phyloP scores from a whole-genome alignment of 805 yeast genomes.

The Brettanomyces nanus region DNA sequence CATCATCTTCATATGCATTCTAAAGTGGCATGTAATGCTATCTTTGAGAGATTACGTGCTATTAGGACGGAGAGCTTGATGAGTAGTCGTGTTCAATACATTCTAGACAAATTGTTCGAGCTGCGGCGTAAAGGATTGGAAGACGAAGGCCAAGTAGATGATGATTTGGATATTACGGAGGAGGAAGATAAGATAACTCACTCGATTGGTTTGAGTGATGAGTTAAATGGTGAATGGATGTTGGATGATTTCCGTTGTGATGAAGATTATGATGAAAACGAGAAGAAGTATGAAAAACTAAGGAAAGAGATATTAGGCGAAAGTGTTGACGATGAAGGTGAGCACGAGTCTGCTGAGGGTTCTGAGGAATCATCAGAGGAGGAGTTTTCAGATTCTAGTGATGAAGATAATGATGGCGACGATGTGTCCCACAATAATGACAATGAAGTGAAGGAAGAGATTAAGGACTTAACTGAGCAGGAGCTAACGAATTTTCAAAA shows the following conservation, averaged over 20 bases:
- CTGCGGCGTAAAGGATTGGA: constrained; percentile 36
- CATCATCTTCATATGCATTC: constrained; percentile 35
- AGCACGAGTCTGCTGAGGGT: constrained; percentile 5
- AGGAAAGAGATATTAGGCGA: constrained; percentile 40
- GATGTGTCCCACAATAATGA: constrained; percentile 15
- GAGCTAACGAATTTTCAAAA: constrained; percentile 61
- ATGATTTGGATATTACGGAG: constrained; percentile 52
- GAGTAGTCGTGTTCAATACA: constrained; percentile 32
- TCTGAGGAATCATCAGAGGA: not conserved
- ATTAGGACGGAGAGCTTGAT: constrained; percentile 50
- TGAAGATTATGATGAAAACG: constrained; percentile 39
- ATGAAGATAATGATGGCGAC: constrained; percentile 19
- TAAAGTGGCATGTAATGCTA: constrained; percentile 26
- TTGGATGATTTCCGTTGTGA: constrained; percentile 46
- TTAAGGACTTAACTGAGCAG: constrained; percentile 64
- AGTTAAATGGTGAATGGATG: constrained; percentile 35
- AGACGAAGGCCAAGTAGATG: constrained; percentile 31
- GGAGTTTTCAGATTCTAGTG: constrained; percentile 13
- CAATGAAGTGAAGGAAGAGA: constrained; percentile 20
- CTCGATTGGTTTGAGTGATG: constrained; percentile 44
- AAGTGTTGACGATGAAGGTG: constrained; percentile 11
- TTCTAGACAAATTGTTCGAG: constrained; percentile 45
- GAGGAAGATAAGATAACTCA: constrained; percentile 56
- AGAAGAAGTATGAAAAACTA: constrained; percentile 37
- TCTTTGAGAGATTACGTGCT: constrained; percentile 50